Conservation (phyloP, 2,329 filamentous ascomycete species). For the Boeremia exigua region DNA sequence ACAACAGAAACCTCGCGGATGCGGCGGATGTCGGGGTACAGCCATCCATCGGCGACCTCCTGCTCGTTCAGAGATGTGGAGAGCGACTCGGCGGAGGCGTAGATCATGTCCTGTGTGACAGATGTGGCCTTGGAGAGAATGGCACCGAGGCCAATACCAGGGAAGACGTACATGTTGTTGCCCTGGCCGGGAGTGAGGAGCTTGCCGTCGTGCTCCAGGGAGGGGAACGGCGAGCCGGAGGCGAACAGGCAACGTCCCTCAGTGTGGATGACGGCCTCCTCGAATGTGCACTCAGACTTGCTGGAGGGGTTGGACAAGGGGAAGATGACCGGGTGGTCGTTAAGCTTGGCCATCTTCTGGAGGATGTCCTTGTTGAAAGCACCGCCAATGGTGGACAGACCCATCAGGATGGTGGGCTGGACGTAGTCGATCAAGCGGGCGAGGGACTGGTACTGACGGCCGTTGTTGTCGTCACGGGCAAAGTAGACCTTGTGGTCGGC, state of each 20-base stretch:
- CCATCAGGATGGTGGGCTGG: constrained; percentile 92
- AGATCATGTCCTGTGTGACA: constrained; percentile 95
- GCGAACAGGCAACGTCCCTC: constrained; percentile 92
- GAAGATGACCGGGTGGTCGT: constrained; percentile 79
- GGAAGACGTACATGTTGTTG: constrained; percentile 94
- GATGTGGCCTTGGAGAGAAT: constrained; percentile 87
- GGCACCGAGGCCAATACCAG: constrained; percentile 89
- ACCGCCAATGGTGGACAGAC: constrained; percentile 91
- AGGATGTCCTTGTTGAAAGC: constrained; percentile 91
- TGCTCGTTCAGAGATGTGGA: constrained; percentile 78
- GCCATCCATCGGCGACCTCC: constrained; percentile 80
- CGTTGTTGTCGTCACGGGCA: constrained; percentile 68
- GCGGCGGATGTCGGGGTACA: constrained; percentile 90
- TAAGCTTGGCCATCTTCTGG: constrained; percentile 63
- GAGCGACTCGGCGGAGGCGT: constrained; percentile 85
- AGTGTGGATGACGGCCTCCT: constrained; percentile 89
- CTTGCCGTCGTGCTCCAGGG: constrained; percentile 59
- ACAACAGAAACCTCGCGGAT: constrained; percentile 88
- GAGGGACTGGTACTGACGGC: constrained; percentile 74
- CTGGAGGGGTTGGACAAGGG: constrained; percentile 94
- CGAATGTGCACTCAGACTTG: constrained; percentile 97
- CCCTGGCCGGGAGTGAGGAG: constrained; percentile 61
- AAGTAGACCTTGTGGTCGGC: constrained; percentile 84
- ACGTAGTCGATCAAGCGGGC: constrained; percentile 94
- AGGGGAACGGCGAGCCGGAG: constrained; percentile 89